A percentile compares a stretch with the other conserved stretches of the same genome.
Conservation (phyloP, 345 rosid species). For the Balakata baccata region DNA sequence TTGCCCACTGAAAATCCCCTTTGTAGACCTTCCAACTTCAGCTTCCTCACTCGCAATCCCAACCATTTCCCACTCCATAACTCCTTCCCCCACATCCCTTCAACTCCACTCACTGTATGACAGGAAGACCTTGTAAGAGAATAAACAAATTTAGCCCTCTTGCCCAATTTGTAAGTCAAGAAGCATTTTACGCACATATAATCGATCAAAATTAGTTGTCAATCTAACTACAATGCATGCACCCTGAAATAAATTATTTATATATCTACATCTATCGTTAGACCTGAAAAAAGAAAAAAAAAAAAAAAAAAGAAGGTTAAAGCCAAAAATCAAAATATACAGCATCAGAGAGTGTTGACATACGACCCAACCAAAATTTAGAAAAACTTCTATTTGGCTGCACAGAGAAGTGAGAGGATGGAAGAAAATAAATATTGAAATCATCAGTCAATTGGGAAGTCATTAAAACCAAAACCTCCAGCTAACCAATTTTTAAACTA, state of each 20-base stretch:
- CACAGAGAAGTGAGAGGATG: background rate
- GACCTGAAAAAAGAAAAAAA: too few species aligned
- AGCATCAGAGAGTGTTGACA: background rate
- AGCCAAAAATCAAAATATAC: background rate
- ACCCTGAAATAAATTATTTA: background rate
- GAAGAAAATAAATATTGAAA: too few species aligned
- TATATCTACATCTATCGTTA: too few species aligned
- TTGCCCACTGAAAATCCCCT: conserved; percentile 56
- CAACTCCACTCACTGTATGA: conserved; percentile 25
- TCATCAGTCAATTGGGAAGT: conserved; percentile 5
- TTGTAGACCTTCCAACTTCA: conserved; percentile 64
- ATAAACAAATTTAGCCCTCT: background rate
- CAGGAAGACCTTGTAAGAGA: conserved; percentile 1
- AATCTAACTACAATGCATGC: background rate
- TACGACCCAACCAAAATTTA: too few species aligned
- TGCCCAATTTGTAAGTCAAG: background rate
- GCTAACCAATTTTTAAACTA: background rate
- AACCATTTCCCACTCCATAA: conserved; percentile 59
- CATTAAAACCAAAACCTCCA: background rate
- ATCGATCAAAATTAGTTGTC: background rate
- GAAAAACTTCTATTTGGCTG: conserved; percentile 9
- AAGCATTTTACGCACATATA: too few species aligned
- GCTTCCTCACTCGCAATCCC: conserved; percentile 59
- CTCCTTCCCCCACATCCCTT: conserved; percentile 35
- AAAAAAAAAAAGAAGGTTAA: too few species aligned